Percentiles rank a stretch among this genome's conserved stretches.
These are phyloP conservation scores for Boletus patriciae DNA, from an alignment of 768 basidiomycete genomes.

Conservation along the genomic window DNA sequence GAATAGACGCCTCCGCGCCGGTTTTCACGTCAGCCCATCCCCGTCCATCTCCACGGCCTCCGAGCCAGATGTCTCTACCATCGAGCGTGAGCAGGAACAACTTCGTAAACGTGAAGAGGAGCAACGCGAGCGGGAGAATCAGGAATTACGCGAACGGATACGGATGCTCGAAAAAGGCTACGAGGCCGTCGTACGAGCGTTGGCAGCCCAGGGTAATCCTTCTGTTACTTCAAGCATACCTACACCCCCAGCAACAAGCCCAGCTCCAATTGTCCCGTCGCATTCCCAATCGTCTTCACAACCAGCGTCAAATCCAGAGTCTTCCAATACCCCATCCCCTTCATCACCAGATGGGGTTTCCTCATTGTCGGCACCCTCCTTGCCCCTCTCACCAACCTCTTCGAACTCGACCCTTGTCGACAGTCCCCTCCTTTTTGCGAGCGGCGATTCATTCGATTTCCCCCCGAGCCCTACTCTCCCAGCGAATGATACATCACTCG, in stretches of 20 bases:
- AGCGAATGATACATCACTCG: conserved; percentile 32
- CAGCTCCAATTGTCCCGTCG: conserved; percentile 10
- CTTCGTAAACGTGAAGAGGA: conserved; percentile 39
- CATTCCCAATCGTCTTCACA: conserved; percentile 24
- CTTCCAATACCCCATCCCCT: conserved; percentile 25
- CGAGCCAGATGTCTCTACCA: conserved; percentile 25
- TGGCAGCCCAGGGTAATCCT: conserved; percentile 55
- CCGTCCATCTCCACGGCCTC: conserved; percentile 14
- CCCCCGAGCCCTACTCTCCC: conserved; percentile 41
- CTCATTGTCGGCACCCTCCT: conserved; percentile 34
- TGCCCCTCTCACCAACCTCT: conserved; percentile 43
- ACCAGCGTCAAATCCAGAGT: conserved; percentile 21
- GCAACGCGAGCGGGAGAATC: conserved; percentile 62
- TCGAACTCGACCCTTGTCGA: conserved; percentile 42
- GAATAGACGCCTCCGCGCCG: conserved; percentile 71
- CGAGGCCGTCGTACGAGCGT: conserved; percentile 75
- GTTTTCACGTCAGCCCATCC: conserved; percentile 35
- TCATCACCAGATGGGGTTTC: conserved; percentile 26
- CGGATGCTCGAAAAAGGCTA: conserved; percentile 78
- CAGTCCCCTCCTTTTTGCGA: conserved; percentile 28
- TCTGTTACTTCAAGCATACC: conserved; percentile 21
- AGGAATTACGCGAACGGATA: conserved; percentile 73
- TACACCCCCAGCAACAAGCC: conserved; percentile 14
- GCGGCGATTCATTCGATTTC: conserved; percentile 31
- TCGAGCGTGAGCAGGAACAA: conserved; percentile 31